Percentiles rank a stretch among this genome's conserved stretches.
phyloP scores from a whole-genome alignment of 2,329 filamentous ascomycete species.

The Dendrostoma leiphaemia region DNA sequence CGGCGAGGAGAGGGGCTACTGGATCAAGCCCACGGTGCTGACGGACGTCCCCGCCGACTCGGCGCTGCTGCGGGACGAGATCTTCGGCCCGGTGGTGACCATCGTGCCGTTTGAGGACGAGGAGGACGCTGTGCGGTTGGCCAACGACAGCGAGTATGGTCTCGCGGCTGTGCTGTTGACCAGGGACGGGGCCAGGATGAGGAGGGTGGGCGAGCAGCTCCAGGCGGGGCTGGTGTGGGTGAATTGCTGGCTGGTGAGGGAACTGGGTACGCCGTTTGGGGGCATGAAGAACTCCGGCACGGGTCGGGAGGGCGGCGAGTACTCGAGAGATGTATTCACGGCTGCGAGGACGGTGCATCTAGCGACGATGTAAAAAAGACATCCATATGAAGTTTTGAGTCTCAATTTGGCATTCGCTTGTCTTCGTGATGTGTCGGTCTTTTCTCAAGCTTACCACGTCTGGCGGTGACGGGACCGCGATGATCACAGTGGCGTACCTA shows the following conservation, averaged over 20 bases:
- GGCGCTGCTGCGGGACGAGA: conserved; percentile 35
- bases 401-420: too few species aligned
- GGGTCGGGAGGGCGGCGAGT: conserved; percentile 30
- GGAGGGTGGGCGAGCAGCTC: conserved; percentile 30
- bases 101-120: conserved; percentile 34
- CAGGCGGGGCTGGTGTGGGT: conserved; percentile 33
- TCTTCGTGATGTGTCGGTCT: too few species aligned
- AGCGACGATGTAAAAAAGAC: conserved; percentile 6
- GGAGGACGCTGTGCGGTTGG: conserved; percentile 25
- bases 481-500: too few species aligned
- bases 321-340: conserved; percentile 32
- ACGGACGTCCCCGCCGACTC: conserved; percentile 25
- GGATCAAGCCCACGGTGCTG: conserved; percentile 28
- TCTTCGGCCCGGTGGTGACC: conserved; percentile 41
- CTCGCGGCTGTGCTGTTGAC: conserved; percentile 30
- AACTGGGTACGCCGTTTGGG: conserved; percentile 32
- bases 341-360: conserved; percentile 29
- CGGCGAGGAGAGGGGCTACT: conserved; percentile 23
- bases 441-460: too few species aligned
- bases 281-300: conserved; percentile 33
- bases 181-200: conserved; percentile 27
- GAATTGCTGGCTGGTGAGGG: conserved; percentile 32
- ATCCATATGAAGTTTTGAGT: too few species aligned
- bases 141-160: conserved; percentile 30
- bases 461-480: too few species aligned